These are phyloP conservation scores for Pisolithus thermaeus DNA, from an alignment of 1,284 basidiomycete genomes.

Conservation along the genomic window DNA sequence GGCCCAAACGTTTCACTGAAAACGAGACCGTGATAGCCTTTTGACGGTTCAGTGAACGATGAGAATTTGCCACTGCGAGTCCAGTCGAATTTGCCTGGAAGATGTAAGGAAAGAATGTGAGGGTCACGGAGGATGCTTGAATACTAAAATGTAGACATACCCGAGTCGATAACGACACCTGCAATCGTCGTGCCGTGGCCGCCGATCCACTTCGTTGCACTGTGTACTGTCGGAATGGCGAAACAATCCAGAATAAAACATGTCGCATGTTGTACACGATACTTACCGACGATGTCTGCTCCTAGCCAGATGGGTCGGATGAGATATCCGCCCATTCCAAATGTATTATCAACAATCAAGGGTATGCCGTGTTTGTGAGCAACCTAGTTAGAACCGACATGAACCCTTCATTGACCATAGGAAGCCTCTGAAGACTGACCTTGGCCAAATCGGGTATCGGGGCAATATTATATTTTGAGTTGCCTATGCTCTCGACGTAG, in stretches of 20 bases:
- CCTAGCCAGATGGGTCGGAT: slow-evolving; percentile 73
- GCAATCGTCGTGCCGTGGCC: slow-evolving; percentile 87
- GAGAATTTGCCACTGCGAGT: slow-evolving; percentile 71
- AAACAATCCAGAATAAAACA: neutral
- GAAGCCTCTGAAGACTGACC: slow-evolving; percentile 26
- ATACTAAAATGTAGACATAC: slow-evolving; percentile 22
- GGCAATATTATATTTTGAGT: slow-evolving; percentile 76
- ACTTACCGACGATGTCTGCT: slow-evolving; percentile 71
- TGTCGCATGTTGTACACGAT: neutral
- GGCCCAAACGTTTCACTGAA: slow-evolving; percentile 74
- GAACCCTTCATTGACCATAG: neutral
- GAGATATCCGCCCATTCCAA: slow-evolving; percentile 67
- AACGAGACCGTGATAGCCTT: slow-evolving; percentile 79
- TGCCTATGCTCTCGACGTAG: slow-evolving; percentile 81
- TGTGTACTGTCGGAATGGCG: slow-evolving; percentile 51
- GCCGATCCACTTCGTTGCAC: slow-evolving; percentile 90
- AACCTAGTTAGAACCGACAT: slow-evolving; percentile 27
- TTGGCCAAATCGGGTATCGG: slow-evolving; percentile 73
- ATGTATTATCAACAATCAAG: slow-evolving; percentile 87
- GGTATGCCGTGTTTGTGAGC: slow-evolving; percentile 76
- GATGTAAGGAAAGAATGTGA: neutral
- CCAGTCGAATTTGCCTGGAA: slow-evolving; percentile 82
- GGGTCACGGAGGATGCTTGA: neutral
- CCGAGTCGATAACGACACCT: slow-evolving; percentile 78
- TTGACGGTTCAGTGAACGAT: slow-evolving; percentile 75